A percentile compares a stretch with the other conserved stretches of the same genome.
Conservation (phyloP, 371 early-diverging fungal species). For the Mortierella polycephala region DNA sequence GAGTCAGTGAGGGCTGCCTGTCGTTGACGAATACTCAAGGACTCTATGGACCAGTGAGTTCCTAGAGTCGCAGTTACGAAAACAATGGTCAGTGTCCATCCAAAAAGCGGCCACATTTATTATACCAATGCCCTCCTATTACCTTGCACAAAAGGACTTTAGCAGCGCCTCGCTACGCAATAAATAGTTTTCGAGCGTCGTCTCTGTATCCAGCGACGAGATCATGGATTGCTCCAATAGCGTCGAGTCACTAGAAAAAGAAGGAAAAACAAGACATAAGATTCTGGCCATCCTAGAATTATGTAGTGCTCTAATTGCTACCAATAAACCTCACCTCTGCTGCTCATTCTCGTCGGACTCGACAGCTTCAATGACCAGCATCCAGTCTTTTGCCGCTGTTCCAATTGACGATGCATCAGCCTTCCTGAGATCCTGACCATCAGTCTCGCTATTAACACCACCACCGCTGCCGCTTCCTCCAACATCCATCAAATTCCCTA, state of each 20-base stretch:
- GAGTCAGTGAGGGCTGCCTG: neutral
- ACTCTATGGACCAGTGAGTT: constrained; percentile 27
- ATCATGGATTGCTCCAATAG: constrained; percentile 34
- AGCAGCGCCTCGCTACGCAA: constrained; percentile 33
- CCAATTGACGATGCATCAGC: neutral
- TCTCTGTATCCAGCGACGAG: constrained; percentile 38
- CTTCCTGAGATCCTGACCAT: no score
- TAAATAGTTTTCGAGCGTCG: constrained; percentile 30
- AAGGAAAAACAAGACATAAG: neutral
- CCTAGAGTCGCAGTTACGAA: constrained; percentile 7
- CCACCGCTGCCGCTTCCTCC: constrained; percentile 8
- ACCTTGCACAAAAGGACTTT: constrained; percentile 41
- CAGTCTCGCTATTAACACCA: neutral
- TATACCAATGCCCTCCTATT: neutral
- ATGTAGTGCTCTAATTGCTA: neutral
- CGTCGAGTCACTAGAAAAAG: constrained; percentile 24
- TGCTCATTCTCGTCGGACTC: constrained; percentile 25
- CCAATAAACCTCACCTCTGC: constrained; percentile 19
- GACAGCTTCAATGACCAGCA: constrained; percentile 36
- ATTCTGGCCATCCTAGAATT: neutral
- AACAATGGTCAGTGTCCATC: neutral
- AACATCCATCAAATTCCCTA: neutral
- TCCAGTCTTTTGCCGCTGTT: constrained; percentile 32
- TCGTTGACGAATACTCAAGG: constrained; percentile 18
- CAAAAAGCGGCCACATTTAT: neutral